Conservation (phyloP, 176 grass and related monocot species). For the Cymbopogon citratus region DNA sequence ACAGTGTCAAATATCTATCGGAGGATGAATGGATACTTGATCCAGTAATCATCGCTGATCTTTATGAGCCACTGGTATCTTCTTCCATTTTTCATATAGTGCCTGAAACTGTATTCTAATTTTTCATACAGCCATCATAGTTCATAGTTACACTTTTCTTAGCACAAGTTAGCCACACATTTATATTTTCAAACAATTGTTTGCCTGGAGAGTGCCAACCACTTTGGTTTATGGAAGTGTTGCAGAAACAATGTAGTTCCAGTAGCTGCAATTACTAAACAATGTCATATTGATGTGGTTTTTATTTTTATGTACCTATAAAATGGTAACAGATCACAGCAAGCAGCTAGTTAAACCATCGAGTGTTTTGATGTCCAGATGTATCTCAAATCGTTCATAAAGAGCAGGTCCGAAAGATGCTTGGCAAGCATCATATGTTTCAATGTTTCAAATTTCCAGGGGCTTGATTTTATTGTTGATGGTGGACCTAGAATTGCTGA, state of each 20-base stretch:
- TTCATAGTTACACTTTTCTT: not conserved
- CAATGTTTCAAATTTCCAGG: conserved; percentile 41
- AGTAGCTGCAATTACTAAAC: not conserved
- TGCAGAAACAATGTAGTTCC: not conserved
- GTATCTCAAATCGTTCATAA: not conserved
- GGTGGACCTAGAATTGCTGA: conserved; percentile 77
- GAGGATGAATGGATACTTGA: conserved; percentile 96
- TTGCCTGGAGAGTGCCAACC: not conserved
- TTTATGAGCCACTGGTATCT: conserved; percentile 77
- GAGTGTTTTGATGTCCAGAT: not conserved
- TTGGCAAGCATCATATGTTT: not conserved
- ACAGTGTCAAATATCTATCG: conserved; percentile 78
- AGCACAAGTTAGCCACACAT: not conserved
- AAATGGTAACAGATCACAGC: not conserved
- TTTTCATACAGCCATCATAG: not conserved
- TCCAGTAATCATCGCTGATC: conserved; percentile 71
- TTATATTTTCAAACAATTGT: conserved; percentile 7
- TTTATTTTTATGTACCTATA: not conserved
- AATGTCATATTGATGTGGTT: not conserved
- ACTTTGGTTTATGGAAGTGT: not conserved
- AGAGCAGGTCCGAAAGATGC: not conserved
- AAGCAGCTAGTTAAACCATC: not conserved
- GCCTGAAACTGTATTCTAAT: not conserved
- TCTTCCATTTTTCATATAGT: not conserved
- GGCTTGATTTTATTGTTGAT: conserved; percentile 95